phyloP scores from a whole-genome alignment of 129 eudicot genomes.

The Flaveria robusta region DNA sequence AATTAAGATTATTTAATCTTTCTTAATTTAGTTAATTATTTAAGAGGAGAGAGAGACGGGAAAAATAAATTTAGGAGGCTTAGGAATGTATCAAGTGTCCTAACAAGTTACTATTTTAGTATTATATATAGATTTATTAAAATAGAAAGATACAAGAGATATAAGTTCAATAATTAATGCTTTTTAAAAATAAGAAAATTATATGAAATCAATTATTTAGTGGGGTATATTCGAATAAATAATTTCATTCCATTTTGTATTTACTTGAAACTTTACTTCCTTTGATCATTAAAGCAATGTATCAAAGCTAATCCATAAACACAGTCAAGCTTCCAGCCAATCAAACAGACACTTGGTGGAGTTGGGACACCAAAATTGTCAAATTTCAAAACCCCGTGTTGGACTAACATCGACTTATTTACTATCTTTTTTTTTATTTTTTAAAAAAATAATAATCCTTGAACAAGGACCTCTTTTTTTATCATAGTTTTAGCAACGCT shows the following conservation, averaged over 20 bases:
- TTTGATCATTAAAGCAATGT: not conserved
- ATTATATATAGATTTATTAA: no score
- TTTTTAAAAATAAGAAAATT: not conserved
- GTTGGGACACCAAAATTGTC: not conserved
- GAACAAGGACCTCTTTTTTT: no score
- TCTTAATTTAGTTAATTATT: no score
- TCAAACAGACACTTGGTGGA: not conserved
- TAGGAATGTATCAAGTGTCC: no score
- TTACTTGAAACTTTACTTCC: not conserved
- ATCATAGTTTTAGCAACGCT: no score
- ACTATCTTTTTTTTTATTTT: no score
- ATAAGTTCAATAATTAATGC: not conserved
- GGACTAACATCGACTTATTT: not conserved
- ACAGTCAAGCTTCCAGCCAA: not conserved
- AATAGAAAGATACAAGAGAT: not conserved
- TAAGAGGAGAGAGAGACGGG: no score
- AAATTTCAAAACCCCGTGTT: not conserved
- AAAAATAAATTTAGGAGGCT: no score
- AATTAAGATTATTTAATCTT: no score
- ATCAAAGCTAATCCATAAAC: conserved; percentile 1
- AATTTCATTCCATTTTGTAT: not conserved
- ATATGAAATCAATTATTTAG: not conserved
- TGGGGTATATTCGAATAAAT: conserved; percentile 6
- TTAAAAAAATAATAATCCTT: no score
- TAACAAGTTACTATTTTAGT: no score